Evolutionary conservation across 768 basidiomycete genomes (phyloP), one percentile per base, ranked within the genome.

Genomic region (Boletus insuetus): DNA sequence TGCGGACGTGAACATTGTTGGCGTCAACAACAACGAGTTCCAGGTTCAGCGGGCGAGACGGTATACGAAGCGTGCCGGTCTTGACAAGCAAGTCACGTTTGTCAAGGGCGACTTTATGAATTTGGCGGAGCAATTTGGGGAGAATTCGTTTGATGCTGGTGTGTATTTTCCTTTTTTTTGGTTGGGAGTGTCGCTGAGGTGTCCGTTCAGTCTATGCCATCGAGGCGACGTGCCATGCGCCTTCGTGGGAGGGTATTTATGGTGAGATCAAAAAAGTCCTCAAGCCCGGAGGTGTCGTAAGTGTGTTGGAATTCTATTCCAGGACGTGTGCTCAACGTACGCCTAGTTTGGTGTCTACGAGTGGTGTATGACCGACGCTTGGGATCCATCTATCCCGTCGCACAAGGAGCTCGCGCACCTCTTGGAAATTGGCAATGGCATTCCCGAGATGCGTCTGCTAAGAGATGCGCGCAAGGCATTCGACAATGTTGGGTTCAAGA

Each of bases 81-180:
- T 98, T 42, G 79, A 86, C 58, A 76, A 84, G 54, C 86, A 89
- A 72, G 81, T 98, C 39, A 78, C 81, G 39, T 98, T 89, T 68
- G 87, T 85, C 53, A 89, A 90, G 74, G 96, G 94, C 22, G 96
- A 99, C 72, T 99, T 99, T 67, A 98, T 97, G 94, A 91, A 93
- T 71, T 78, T 99, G 42, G 73, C 74, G 2, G 92, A 97, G 69
- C 85, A 88, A 67, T 98, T 99, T 71, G 96, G 95, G 35, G 88
- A 91, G 72, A 86, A 87, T 66, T 85, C 82, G 49, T 98, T 98
- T 65, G 97, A 99, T 76, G 97, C 97, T 50, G 91, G 94, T 91
- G 57, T 44, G 83, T 77, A 0, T 51, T 24, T 55, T 11, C 7
- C 42, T 32, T n/a, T 32, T 0, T 13, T 37, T 32, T 0, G 1